Evolutionary conservation across 768 basidiomycete species (phyloP), one percentile per base, ranked within the genome.

Genomic region (Rhodotorula kratochvilovae): DNA sequence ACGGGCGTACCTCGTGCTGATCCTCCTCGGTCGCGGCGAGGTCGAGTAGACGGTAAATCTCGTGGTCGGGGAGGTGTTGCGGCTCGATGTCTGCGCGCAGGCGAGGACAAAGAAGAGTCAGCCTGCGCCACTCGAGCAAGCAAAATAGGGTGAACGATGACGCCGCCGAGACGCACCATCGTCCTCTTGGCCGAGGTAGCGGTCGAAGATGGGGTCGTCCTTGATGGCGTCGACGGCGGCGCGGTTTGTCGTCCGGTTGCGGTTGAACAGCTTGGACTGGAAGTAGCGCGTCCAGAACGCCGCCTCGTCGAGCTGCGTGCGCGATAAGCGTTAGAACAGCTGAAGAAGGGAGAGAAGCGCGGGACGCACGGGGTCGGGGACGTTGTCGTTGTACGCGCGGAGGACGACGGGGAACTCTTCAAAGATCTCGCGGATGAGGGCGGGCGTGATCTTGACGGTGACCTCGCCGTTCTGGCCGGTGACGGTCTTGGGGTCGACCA

Each of bases 211-310:
- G 0, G 89, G 85, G 78, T 99, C 96, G 61, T 90, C 90, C 80
- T 90, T 90, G 65, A 91, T 89, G 15, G 90, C 87, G 77, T 90
- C 29, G 77, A 81, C 76, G 90, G 90, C 25, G 88, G 83, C 19
- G 90, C 91, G 27, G 90, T 88, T 35, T 89, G 92, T 68, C 91
- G 93, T 94, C 23, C 93, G 88, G 80, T 98, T 92, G 4, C 90
- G 88, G 78, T 97, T 91, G 85, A 96, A 98, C 21, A 99, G 84
- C 78, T 90, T 93, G 39, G 92, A 95, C 77, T 91, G 90, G 80
- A 99, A 96, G 82, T 97, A 99, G 59, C 96, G 87, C 77, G 87
- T 89, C 96, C 96, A 99, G 79, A 99, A 99, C 77, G 90, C 88
- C 68, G 87, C 88, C 81, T 97, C 92, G 33, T 88, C 86, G 58